Conservation (phyloP, 2,329 filamentous ascomycete species). For the Trichoderma atroviride region DNA sequence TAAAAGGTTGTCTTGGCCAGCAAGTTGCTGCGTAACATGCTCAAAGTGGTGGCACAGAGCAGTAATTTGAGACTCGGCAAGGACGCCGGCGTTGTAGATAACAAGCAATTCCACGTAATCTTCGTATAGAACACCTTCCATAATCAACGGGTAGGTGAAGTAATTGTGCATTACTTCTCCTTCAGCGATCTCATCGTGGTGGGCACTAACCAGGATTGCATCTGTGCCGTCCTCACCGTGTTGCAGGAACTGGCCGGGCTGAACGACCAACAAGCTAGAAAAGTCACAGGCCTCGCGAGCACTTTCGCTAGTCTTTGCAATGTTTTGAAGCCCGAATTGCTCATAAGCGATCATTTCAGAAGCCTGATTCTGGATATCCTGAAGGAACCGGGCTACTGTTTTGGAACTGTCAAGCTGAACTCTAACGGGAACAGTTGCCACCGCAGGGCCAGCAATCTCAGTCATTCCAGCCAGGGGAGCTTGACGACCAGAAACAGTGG, state of each 20-base stretch:
- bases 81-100: slow-evolving; percentile 19
- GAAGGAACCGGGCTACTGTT: background rate
- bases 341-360: slow-evolving; percentile 17
- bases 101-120: slow-evolving; percentile 23
- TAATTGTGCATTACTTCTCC: slow-evolving; percentile 23
- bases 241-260: background rate
- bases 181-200: background rate
- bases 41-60: slow-evolving; percentile 28
- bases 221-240: background rate
- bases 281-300: slow-evolving; percentile 19
- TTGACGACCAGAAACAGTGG: slow-evolving; percentile 21
- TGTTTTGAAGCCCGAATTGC: slow-evolving; percentile 17
- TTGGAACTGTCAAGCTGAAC: background rate
- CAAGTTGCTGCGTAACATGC: slow-evolving; percentile 27
- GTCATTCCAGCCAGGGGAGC: slow-evolving; percentile 15
- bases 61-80: slow-evolving; percentile 10
- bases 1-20: background rate
- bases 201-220: background rate
- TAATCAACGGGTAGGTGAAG: slow-evolving; percentile 28
- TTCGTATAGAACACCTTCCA: slow-evolving; percentile 11
- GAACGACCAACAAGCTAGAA: slow-evolving; percentile 13
- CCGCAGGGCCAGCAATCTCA: slow-evolving; percentile 4
- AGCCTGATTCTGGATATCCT: slow-evolving; percentile 1
- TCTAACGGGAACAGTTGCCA: slow-evolving; percentile 24
- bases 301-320: background rate